Conservation (phyloP, 2,329 filamentous ascomycete genomes). For the Clarireedia paspali region DNA sequence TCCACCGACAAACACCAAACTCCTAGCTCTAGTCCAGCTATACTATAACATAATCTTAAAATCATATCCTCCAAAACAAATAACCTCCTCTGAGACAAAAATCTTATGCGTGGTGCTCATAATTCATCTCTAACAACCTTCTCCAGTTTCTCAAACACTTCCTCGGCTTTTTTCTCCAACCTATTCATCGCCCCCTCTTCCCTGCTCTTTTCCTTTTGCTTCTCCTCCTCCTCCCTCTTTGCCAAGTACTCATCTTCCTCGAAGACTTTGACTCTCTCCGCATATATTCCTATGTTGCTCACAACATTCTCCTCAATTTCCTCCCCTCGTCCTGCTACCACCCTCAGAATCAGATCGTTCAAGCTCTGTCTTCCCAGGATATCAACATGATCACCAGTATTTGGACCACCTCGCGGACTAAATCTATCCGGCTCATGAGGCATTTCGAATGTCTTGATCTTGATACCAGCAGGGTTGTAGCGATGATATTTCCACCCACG, state of each 20-base stretch:
- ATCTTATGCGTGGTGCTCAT: neutral
- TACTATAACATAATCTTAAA: too few relatives aligned
- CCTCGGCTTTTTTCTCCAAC: neutral
- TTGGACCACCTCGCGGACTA: conserved; percentile 66
- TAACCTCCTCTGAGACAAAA: neutral
- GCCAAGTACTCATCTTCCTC: conserved; percentile 22
- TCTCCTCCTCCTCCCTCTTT: neutral
- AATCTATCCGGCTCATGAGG: conserved; percentile 91
- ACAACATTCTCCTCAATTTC: conserved; percentile 69
- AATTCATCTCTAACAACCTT: neutral
- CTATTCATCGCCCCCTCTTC: neutral
- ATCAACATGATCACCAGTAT: conserved; percentile 86
- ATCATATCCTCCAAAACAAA: neutral
- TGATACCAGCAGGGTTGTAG: conserved; percentile 79
- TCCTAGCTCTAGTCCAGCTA: too few relatives aligned
- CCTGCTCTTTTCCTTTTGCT: conserved; percentile 46
- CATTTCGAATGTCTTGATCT: conserved; percentile 90
- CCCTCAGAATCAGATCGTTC: conserved; percentile 81
- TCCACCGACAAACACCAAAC: too few relatives aligned
- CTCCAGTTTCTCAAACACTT: neutral
- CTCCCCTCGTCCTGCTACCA: conserved; percentile 79
- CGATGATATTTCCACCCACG: conserved; percentile 89
- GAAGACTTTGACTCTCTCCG: conserved; percentile 68
- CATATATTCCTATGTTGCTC: conserved; percentile 76
- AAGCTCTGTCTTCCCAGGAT: conserved; percentile 83